These are phyloP conservation scores for Talaromyces nanjingensis DNA, from an alignment of 495 filamentous ascomycete genomes.

Conservation along the genomic window DNA sequence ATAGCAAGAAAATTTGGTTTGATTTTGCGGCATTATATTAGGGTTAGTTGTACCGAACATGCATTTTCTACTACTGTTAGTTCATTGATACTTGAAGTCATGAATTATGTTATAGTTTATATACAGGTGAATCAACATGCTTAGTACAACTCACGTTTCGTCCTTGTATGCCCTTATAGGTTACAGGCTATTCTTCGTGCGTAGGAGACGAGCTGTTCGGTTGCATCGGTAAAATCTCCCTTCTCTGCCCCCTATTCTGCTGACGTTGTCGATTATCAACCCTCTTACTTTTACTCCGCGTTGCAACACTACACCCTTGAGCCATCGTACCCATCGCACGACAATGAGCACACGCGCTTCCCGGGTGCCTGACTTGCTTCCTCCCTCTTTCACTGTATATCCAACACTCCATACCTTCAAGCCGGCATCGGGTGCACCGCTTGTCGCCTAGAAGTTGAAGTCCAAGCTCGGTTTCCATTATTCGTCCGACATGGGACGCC, in stretches of 20 bases:
- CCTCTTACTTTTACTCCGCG: neutral
- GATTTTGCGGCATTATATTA: neutral
- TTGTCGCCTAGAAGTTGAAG: neutral
- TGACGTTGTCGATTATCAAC: neutral
- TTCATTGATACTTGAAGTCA: neutral
- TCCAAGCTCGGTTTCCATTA: slow-evolving; percentile 6
- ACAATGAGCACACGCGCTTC: neutral
- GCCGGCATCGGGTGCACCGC: neutral
- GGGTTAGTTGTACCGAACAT: neutral
- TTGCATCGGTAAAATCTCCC: neutral
- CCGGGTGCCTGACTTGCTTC: neutral
- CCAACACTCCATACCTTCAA: slow-evolving; percentile 2
- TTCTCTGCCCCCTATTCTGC: neutral
- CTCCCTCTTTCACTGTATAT: neutral
- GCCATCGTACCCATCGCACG: neutral
- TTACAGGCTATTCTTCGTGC: neutral
- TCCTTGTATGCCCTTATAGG: neutral
- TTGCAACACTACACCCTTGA: slow-evolving; percentile 3
- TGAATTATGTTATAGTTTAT: neutral
- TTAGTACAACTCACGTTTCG: neutral
- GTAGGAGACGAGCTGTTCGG: neutral
- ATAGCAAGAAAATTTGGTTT: slow-evolving; percentile 3
- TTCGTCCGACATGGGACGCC: neutral
- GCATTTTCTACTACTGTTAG: neutral
- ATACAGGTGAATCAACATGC: neutral